phyloP scores from a whole-genome alignment of 2,329 filamentous ascomycete genomes.

The Plenodomus tracheiphilus region DNA sequence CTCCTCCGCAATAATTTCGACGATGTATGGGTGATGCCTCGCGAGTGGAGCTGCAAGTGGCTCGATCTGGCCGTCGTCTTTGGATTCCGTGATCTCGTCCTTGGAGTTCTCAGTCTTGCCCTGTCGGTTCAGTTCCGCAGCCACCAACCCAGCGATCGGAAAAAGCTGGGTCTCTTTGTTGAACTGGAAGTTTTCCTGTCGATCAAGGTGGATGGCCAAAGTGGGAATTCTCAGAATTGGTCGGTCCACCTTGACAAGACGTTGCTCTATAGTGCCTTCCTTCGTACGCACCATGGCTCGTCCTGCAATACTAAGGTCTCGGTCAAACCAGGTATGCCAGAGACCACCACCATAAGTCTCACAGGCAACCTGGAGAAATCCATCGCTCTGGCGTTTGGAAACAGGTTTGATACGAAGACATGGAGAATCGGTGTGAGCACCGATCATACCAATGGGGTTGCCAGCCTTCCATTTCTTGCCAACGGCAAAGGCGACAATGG shows the following conservation, averaged over 20 bases:
- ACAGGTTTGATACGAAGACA: slow-evolving; percentile 92
- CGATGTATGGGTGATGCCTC: slow-evolving; percentile 84
- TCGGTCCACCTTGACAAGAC: slow-evolving; percentile 85
- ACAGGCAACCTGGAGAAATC: slow-evolving; percentile 91
- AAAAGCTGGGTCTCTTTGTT: slow-evolving; percentile 98
- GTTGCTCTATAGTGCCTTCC: slow-evolving; percentile 76
- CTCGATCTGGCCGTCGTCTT: slow-evolving; percentile 58
- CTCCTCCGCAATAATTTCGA: slow-evolving; percentile 82
- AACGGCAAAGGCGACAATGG: slow-evolving; percentile 89
- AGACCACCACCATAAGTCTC: slow-evolving; percentile 96
- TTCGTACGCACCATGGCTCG: slow-evolving; percentile 78
- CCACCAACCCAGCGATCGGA: slow-evolving; percentile 85
- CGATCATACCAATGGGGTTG: slow-evolving; percentile 88
- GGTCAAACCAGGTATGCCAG: slow-evolving; percentile 98
- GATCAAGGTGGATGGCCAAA: slow-evolving; percentile 90
- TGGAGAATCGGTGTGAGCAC: slow-evolving; percentile 94
- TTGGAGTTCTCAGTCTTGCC: slow-evolving; percentile 57
- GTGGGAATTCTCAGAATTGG: slow-evolving; percentile 92
- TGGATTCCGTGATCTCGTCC: slow-evolving; percentile 45
- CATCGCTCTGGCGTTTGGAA: slow-evolving; percentile 82
- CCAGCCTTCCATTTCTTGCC: slow-evolving; percentile 89
- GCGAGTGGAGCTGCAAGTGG: slow-evolving; percentile 77
- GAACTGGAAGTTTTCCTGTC: slow-evolving; percentile 82
- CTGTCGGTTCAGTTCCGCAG: slow-evolving; percentile 83
- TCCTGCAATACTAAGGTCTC: slow-evolving; percentile 88